Evolutionary conservation across 2,329 filamentous ascomycete genomes (phyloP), one percentile per base, ranked within the genome.

Genomic region (Sodiomyces alkalinus): DNA sequence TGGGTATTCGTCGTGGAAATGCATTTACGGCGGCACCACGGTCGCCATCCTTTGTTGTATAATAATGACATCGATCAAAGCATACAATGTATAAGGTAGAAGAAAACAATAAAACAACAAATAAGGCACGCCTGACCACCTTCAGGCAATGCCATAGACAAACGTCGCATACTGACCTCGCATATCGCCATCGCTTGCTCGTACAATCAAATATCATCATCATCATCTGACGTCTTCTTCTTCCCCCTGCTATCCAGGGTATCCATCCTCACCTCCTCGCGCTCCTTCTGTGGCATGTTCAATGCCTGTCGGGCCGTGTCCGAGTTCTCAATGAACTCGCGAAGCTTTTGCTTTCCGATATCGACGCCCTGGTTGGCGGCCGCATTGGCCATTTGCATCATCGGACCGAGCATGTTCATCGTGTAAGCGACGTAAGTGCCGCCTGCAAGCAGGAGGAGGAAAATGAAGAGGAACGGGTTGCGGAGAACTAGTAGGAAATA

Each of bases 361-460:
- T 92, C 83, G 17, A 93, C 46, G 6, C 81, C 90, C 56, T 98
- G 90, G 37, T 68, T 66, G 26, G 74, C 77, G 4, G 90, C 90
- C 10, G 90, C 90, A 42, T 90, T 90, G 39, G 74, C 71, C 82
- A 98, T 94, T 47, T 92, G 85, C 41, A 92, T 63, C 64, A 98
- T 96, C 0, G 90, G 90, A 1, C 90, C 90, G 58, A 92, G 86
- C 11, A 98, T 72, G 50, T 96, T 96, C 40, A 98, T 75, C 19
- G 75, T 86, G 55, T 90, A 94, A 4, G 86, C 90, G 17, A 94
- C 64, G 45, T 96, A 98, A 4, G 79, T 80, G 31, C 70, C 85
- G 29, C 79, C 69, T 8, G 64, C 75, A 22, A 79, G 55, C 28
- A 96, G 54, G 44, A 93, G 72, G 33, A 96, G 63, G 45, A 96